Percentiles rank a stretch among this genome's conserved stretches.
Conservation (phyloP, 352 stramenopile species). For the Pelagophyceae sp. region DNA sequence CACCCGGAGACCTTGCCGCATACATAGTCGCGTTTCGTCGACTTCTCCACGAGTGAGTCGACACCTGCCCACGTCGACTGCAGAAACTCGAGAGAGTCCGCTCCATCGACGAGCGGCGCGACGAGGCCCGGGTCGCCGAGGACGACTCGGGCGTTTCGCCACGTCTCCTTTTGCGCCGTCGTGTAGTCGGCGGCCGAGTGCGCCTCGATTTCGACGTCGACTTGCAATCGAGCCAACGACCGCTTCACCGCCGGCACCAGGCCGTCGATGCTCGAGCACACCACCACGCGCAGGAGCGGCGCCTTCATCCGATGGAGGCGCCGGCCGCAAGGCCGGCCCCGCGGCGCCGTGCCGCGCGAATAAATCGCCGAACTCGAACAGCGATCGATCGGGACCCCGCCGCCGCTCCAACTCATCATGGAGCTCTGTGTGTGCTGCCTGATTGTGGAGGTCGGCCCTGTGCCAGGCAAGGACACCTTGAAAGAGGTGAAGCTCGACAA, state of each 20-base stretch:
- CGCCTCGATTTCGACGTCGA: background rate
- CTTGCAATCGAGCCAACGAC: background rate
- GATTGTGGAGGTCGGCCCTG: background rate
- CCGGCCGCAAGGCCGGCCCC: too few species aligned
- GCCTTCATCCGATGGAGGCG: too few species aligned
- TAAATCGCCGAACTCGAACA: too few species aligned
- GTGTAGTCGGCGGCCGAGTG: background rate
- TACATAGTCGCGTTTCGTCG: background rate
- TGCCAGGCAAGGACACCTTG: constrained; percentile 23
- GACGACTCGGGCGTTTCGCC: background rate
- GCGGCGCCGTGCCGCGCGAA: too few species aligned
- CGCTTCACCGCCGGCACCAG: background rate
- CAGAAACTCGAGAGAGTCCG: background rate
- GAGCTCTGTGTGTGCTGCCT: constrained; percentile 20
- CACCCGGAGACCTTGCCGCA: background rate
- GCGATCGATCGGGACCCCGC: too few species aligned
- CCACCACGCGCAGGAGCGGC: background rate
- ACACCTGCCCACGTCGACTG: constrained; percentile 5
- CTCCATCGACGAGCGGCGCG: background rate
- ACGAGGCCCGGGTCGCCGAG: background rate
- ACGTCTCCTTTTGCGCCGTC: background rate
- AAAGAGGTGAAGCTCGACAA: constrained; percentile 19
- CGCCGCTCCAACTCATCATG: too few species aligned
- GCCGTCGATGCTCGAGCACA: background rate
- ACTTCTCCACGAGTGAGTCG: background rate